Evolutionary conservation across 441 rosid species (phyloP).

Genomic region (Sinapis alba): DNA sequence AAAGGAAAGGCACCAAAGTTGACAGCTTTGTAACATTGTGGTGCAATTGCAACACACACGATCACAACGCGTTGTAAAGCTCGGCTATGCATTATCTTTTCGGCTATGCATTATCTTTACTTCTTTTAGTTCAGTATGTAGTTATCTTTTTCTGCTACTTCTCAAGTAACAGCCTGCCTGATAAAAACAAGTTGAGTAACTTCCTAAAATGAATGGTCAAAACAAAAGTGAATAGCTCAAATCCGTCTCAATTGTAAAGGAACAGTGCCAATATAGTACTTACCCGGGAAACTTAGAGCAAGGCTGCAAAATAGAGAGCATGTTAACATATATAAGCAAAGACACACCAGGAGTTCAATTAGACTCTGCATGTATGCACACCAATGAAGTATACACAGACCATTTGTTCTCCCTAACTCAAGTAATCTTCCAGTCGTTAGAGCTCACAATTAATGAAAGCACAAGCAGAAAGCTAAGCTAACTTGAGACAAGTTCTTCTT

Average conservation of each 20-base stretch:
- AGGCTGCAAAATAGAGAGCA: slow-evolving; percentile 54
- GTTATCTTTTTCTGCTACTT: neutral
- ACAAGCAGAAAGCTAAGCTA: neutral
- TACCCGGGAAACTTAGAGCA: slow-evolving; percentile 76
- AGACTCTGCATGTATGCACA: neutral
- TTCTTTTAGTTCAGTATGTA: neutral
- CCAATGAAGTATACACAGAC: neutral
- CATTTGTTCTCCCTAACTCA: neutral
- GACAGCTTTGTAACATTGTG: slow-evolving; percentile 78
- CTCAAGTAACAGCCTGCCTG: neutral
- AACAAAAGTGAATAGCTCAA: neutral
- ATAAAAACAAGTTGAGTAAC: neutral
- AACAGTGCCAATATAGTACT: neutral
- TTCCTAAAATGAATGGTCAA: slow-evolving; percentile 10
- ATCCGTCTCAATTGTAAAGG: neutral
- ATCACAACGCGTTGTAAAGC: neutral
- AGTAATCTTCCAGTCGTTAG: neutral
- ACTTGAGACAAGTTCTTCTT: neutral
- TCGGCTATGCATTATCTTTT: neutral
- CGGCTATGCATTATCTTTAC: no score
- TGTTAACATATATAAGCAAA: slow-evolving; percentile 9
- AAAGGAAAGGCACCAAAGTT: slow-evolving; percentile 84
- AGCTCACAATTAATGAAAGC: neutral
- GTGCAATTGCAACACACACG: slow-evolving; percentile 60
- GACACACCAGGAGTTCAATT: neutral